Base-by-base conservation (phyloP, 2,329 filamentous ascomycete genomes). In the Teratosphaeria epicoccoides region DNA sequence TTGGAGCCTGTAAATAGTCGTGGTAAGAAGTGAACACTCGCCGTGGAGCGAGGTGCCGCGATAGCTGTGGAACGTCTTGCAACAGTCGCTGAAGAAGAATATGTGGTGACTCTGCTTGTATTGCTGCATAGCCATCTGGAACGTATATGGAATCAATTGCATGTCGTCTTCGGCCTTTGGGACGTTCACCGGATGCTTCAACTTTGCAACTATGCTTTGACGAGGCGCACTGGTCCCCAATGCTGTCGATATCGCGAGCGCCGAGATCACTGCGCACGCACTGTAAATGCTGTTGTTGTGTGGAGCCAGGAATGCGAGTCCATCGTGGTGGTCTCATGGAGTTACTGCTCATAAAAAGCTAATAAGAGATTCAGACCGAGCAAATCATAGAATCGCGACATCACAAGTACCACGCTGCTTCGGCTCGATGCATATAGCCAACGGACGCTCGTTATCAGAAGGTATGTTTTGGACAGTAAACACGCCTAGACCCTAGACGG, bases 241-340 rank as follows among this genome's bases (percentile, higher is more conserved):
- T 12, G 58, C 49, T 7, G 56, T 55, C 9, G 60, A 55, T 4
- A 61, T 50, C 4, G 60, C 60, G 2, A 63, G 49, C 17, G 59
- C 45, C 6, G 61, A 62, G 45, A 63, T 60, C 10, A 59, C 56
- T 20, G 59, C 53, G 40, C 61, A 63, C 5, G 61, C 60, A 63
- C 49, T 7, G 55, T 55, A 51, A 61, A 63, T 48, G 51, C 61
- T 26, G 57, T 61, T 11, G 57, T 55, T 23, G 61, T 59, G 29
- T 55, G 53, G 47, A 62, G 20, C 33, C 33, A 50, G 53, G 58
- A 53, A 12, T 20, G 2, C 22, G 23, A 24, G 20, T 46, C 43
- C 43, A 46, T 46, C 22, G 20, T 46, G 33, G 4, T n/a, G 33
- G 33, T 4, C 29, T 37, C 12, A 14, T 37, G 14, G 14, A 5